Evolutionary conservation across 1,284 basidiomycete species (phyloP).

Genomic region (Austroboletus rostrupii): DNA sequence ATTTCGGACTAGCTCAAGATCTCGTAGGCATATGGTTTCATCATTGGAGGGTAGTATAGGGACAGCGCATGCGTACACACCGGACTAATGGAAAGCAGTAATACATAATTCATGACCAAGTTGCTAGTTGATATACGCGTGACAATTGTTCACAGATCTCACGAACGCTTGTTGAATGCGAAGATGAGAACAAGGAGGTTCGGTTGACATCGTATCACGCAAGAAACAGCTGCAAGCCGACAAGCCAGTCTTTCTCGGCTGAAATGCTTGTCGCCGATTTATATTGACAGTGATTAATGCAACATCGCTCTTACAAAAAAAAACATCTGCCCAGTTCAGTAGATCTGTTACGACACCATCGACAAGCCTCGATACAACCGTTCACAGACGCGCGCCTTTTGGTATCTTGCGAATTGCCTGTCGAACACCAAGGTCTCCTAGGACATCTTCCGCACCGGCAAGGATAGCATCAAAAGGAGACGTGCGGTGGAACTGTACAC

Average conservation of each 20-base stretch:
- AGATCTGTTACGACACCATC: too few relatives aligned
- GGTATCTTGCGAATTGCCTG: constrained; percentile 69
- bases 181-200: too few relatives aligned
- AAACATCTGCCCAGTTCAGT: too few relatives aligned
- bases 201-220: too few relatives aligned
- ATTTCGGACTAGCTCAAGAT: constrained; percentile 7
- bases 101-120: background rate
- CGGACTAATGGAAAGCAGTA: background rate
- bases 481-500: constrained; percentile 36
- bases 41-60: background rate
- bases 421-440: constrained; percentile 64
- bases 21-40: background rate
- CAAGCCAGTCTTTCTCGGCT: too few relatives aligned
- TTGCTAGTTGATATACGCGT: background rate
- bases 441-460: constrained; percentile 62
- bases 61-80: background rate
- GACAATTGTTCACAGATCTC: background rate
- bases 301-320: too few relatives aligned
- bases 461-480: constrained; percentile 45
- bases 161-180: background rate
- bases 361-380: background rate
- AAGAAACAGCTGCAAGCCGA: too few relatives aligned
- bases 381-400: constrained; percentile 43
- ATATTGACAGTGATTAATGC: too few relatives aligned
- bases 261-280: too few relatives aligned